Percentiles rank a stretch among this genome's conserved stretches.
These are phyloP conservation scores for Penicillium pulvis DNA, from an alignment of 495 filamentous ascomycete genomes.

Conservation along the genomic window DNA sequence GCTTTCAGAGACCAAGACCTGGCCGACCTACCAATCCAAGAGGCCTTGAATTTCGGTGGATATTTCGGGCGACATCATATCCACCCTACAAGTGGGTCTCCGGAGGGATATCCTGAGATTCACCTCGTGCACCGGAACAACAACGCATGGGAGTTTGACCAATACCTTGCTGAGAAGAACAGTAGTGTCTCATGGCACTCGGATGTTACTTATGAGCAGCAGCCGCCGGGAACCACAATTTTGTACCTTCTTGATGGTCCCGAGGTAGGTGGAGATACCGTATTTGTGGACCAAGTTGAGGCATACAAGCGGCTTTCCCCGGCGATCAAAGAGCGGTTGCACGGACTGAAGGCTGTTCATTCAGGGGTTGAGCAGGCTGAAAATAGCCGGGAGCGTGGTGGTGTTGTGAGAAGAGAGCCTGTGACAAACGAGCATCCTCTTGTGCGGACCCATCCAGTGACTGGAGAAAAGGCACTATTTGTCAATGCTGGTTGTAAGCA, in stretches of 20 bases:
- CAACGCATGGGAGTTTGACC: slow-evolving; percentile 57
- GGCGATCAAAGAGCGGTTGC: slow-evolving; percentile 68
- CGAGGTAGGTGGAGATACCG: slow-evolving; percentile 75
- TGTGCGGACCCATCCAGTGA: slow-evolving; percentile 77
- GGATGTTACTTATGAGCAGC: slow-evolving; percentile 79
- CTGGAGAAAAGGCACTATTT: slow-evolving; percentile 81
- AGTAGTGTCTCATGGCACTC: slow-evolving; percentile 79
- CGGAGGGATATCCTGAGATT: slow-evolving; percentile 70
- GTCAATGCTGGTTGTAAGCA: slow-evolving; percentile 77
- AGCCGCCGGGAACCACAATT: slow-evolving; percentile 86
- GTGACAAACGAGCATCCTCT: slow-evolving; percentile 72
- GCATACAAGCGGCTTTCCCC: slow-evolving; percentile 79
- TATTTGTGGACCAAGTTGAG: slow-evolving; percentile 71
- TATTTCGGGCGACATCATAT: slow-evolving; percentile 87
- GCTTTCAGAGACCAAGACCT: slow-evolving; percentile 82
- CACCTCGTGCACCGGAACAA: slow-evolving; percentile 78
- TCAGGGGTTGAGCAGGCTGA: slow-evolving; percentile 72
- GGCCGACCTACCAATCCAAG: slow-evolving; percentile 67
- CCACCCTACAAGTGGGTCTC: slow-evolving; percentile 75
- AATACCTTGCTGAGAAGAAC: slow-evolving; percentile 64
- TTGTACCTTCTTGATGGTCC: slow-evolving; percentile 78
- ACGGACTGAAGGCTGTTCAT: slow-evolving; percentile 76
- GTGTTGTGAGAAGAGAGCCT: slow-evolving; percentile 70
- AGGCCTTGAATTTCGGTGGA: slow-evolving; percentile 68
- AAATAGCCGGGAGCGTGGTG: slow-evolving; percentile 53